Base-by-base conservation (phyloP, 352 stramenopile species). In the Globisporangium camurandrum region DNA sequence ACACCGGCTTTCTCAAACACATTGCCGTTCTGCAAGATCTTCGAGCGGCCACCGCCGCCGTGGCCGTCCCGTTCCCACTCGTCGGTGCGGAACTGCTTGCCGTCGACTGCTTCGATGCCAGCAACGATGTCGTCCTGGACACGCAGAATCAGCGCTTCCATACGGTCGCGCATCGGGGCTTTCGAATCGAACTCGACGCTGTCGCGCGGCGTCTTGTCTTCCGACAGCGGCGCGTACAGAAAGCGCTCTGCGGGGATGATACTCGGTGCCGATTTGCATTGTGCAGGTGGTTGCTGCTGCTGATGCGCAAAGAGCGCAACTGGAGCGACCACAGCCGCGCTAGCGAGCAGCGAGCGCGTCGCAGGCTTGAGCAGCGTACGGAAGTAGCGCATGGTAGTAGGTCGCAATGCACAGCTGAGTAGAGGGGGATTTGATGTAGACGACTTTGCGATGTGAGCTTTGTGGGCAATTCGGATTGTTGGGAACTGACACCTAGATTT, bases 1-100 rank as follows among this genome's bases (percentile, higher is more conserved):
- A 98, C 94, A 36, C 96, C 96, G 4, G 95, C 96, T 75, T 99
- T 99, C 72, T 99, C 96, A 58, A 96, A 98, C 14, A 98, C 93
- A 30, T 97, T 96, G 48, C 94, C 93, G 40, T 94, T 79, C 68
- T 84, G 70, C 50, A 99, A 59, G 33, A 99, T 96, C 45, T 93
- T 81, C 45, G 83, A 98, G 61, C 97, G 96, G 24, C 96, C 96
- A 26, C 83, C 83, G 17, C 96, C 96, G 22, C 96, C 95, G 52
- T 97, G 88, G 57, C 90, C 97, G 30, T 84, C 83, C 40, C 95
- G 85, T 45, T 93, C 86, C 96, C 96, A 99, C 31, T 80, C 80
- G 74, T 99, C 96, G 59, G 96, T 83, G 43, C 77, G 75, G 72
- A 99, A 99, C 61, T 85, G 95, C 36, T 85, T 87, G 41, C 92